A percentile compares a stretch with the other conserved stretches of the same genome.
Evolutionary conservation across 345 rosid species (phyloP).

Genomic region (Salix caprea): DNA sequence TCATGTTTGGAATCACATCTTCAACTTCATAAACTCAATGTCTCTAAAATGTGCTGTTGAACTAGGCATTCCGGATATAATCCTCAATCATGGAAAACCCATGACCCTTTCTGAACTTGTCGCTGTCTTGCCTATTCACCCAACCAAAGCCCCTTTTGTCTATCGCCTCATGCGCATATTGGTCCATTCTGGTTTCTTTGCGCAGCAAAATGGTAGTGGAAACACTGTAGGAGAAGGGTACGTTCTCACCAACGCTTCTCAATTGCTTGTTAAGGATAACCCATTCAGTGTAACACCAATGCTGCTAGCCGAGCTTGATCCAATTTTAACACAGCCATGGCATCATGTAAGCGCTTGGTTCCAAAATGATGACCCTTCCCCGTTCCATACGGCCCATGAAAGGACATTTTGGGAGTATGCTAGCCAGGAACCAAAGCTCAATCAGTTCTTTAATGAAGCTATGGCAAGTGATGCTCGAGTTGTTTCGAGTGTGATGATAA

Average conservation of each 20-base stretch:
- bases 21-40: constrained; percentile 18
- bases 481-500: neutral
- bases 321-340: neutral
- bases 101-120: constrained; percentile 4
- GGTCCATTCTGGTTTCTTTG: constrained; percentile 15
- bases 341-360: constrained; percentile 11
- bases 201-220: no score
- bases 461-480: constrained; percentile 6
- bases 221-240: constrained; percentile 14
- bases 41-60: constrained; percentile 6
- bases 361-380: constrained; percentile 2
- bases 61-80: constrained; percentile 7
- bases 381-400: constrained; percentile 17
- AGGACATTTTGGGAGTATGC: constrained; percentile 12
- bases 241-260: constrained; percentile 14
- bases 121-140: constrained; percentile 2
- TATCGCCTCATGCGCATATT: constrained; percentile 18
- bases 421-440: neutral
- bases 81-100: constrained; percentile 12
- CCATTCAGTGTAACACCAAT: constrained; percentile 16
- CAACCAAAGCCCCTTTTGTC: neutral
- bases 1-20: constrained; percentile 7
- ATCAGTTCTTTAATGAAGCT: constrained; percentile 11
- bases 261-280: constrained; percentile 12
- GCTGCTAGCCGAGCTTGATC: constrained; percentile 10